Evolutionary conservation across 75 land plant genomes (phyloP).

Genomic region (Pinus taeda): DNA sequence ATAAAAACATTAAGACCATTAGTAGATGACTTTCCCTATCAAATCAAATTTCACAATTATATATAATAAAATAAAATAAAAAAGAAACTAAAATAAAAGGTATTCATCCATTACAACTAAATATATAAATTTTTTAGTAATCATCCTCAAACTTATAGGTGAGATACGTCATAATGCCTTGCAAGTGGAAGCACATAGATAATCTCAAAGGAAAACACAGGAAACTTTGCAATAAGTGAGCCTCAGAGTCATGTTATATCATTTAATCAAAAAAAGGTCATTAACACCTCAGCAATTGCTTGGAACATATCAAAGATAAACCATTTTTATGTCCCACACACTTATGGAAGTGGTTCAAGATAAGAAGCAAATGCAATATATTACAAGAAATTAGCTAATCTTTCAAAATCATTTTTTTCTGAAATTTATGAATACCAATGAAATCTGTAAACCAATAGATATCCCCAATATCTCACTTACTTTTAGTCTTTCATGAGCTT

Average conservation of each 20-base stretch:
- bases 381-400: not conserved
- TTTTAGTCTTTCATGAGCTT: constrained; percentile 96
- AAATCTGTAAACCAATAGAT: not conserved
- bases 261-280: not conserved
- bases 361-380: not conserved
- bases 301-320: not conserved
- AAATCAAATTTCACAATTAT: not conserved
- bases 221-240: not conserved
- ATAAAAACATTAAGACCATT: too few species aligned
- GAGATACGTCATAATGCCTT: not conserved
- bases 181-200: not conserved
- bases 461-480: constrained; percentile 20
- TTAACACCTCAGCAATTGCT: not conserved
- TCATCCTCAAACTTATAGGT: not conserved
- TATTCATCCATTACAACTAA: not conserved
- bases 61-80: not conserved
- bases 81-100: not conserved
- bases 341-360: not conserved
- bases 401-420: not conserved
- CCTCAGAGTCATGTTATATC: not conserved
- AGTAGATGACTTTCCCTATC: not conserved
- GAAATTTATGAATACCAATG: not conserved
- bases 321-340: not conserved
- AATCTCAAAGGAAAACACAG: not conserved
- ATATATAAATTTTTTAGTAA: not conserved